Conservation (phyloP, 805 yeast genomes). For the Starmera dryadoides region DNA sequence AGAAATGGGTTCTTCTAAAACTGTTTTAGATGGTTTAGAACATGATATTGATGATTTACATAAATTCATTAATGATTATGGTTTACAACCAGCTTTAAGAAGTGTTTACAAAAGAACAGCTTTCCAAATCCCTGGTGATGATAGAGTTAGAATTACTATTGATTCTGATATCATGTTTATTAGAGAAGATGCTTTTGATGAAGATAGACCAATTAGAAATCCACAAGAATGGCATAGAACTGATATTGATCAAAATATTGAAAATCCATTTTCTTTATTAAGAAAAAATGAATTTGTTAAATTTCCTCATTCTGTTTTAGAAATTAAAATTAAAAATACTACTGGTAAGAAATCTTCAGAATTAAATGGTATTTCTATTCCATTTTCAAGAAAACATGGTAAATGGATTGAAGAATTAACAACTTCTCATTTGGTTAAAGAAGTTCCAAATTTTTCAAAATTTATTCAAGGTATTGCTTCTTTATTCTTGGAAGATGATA, state of each 20-base stretch:
- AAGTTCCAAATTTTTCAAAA: constrained; percentile 89
- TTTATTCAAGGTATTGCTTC: constrained; percentile 90
- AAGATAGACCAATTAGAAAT: constrained; percentile 81
- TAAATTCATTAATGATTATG: constrained; percentile 52
- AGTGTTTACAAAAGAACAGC: constrained; percentile 88
- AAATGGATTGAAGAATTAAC: constrained; percentile 86
- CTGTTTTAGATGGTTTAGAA: constrained; percentile 43
- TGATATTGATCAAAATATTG: constrained; percentile 75
- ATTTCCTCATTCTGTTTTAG: constrained; percentile 86
- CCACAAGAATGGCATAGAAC: constrained; percentile 87
- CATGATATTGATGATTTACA: constrained; percentile 54
- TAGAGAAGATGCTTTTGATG: constrained; percentile 86
- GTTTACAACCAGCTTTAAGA: constrained; percentile 80
- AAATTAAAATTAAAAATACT: constrained; percentile 59
- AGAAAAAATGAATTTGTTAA: constrained; percentile 81
- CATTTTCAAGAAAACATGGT: constrained; percentile 40
- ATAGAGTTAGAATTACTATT: constrained; percentile 80
- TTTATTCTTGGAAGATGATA: constrained; percentile 83
- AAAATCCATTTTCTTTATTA: constrained; percentile 61
- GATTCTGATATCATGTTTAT: constrained; percentile 85
- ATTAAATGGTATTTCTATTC: constrained; percentile 26
- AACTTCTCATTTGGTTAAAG: constrained; percentile 78
- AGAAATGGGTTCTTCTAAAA: constrained; percentile 50
- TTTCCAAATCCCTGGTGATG: constrained; percentile 97
- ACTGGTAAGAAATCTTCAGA: constrained; percentile 27